Base-by-base conservation (phyloP, 2,329 filamentous ascomycete genomes). In the Xylariaceae sp. region DNA sequence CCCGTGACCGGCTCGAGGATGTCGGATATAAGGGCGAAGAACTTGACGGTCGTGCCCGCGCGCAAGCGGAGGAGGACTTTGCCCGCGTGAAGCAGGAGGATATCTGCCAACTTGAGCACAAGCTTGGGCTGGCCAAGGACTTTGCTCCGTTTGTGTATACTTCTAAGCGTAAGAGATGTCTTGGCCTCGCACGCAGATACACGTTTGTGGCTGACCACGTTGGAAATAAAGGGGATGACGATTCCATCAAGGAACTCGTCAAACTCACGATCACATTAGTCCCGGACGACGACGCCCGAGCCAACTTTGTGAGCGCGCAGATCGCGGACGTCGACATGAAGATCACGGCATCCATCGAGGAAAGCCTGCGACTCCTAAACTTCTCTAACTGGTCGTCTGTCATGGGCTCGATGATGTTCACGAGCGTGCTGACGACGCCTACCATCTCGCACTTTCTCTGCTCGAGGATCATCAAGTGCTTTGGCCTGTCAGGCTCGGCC, bases 391-490 rank as follows among this genome's bases (percentile, higher is more conserved):
- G 60, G 60, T 58, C 57, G 5, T 50, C 60, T 2, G 47, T 59
- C 8, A 56, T 63, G 32, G 44, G 63, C 3, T 51, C 58, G 4
- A 61, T 60, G 40, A 54, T 57, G 32, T 51, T 61, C 6, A 56
- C 54, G 7, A 64, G 58, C 35, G 26, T 60, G 11, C 9, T 61
- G 34, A 60, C 60, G 9, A 60, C 60, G 0, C 63, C 64, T 1
- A 64, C 62, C 1, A 64, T 64, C 8, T 62, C 64, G 3, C 54
- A 56, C 35, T 52, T 64, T 3, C 60, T 66, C 9, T 66, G 64
- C 47, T 29, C 54, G 3, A 58, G 49, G 31, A 64, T 66, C 12
- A 62, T 65, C 11, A 63, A 62, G 9, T 62, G 54, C 30, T 66
- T 64, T n/a, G 63, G 64, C 2, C 57, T 65, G 9, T 45, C 63